Evolutionary conservation across 768 basidiomycete species (phyloP).

Genomic region (Pulveroboletus sp.): DNA sequence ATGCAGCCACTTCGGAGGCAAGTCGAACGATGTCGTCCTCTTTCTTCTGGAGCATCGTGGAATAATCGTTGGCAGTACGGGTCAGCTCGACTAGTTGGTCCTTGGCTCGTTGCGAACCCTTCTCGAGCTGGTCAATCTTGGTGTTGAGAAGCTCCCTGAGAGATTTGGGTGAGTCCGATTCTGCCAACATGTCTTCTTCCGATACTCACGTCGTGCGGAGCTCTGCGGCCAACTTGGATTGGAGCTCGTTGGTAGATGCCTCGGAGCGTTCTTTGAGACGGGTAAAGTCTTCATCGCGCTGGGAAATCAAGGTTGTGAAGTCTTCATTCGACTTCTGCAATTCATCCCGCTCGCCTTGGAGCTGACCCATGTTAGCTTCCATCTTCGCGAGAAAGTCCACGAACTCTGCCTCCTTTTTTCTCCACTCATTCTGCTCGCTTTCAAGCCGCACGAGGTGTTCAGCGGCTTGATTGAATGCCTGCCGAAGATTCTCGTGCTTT

Average conservation of each 20-base stretch:
- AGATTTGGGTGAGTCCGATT: background rate
- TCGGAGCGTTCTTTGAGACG: conserved; percentile 77
- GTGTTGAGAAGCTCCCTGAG: conserved; percentile 58
- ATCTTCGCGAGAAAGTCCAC: conserved; percentile 51
- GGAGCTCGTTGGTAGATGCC: conserved; percentile 55
- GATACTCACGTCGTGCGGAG: conserved; percentile 54
- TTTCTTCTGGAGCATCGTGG: conserved; percentile 69
- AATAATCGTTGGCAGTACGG: conserved; percentile 73
- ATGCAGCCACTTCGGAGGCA: conserved; percentile 46
- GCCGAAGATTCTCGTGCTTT: conserved; percentile 64
- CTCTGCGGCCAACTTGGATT: conserved; percentile 65
- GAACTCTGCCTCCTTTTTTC: conserved; percentile 58
- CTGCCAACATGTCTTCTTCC: background rate
- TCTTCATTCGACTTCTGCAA: conserved; percentile 65
- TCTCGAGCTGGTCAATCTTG: conserved; percentile 59
- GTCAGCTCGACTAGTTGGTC: conserved; percentile 74
- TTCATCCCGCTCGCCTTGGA: conserved; percentile 56
- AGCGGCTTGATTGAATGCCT: conserved; percentile 78
- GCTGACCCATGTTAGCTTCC: conserved; percentile 52
- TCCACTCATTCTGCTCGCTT: conserved; percentile 66
- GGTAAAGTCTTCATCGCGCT: conserved; percentile 76
- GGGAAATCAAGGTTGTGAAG: conserved; percentile 57
- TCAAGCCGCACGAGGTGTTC: conserved; percentile 83
- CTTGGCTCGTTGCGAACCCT: conserved; percentile 64
- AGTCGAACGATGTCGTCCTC: conserved; percentile 64